phyloP scores from a whole-genome alignment of 345 rosid species.

The Moricandia arvensis region DNA sequence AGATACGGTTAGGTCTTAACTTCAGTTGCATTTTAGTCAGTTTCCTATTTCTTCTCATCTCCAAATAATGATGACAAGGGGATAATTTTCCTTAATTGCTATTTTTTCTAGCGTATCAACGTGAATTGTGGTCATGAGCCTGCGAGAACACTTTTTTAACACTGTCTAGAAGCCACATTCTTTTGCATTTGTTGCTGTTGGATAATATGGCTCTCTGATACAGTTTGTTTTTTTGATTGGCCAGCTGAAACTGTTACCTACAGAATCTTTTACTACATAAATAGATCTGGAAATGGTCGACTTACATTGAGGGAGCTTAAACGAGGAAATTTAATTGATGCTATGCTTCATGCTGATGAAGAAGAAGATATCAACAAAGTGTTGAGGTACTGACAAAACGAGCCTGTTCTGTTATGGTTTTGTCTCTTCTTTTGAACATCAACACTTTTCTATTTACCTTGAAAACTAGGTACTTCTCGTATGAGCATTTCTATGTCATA shows the following conservation, averaged over 20 bases:
- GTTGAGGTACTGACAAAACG: not conserved
- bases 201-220: not conserved
- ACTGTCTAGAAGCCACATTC: not conserved
- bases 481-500: not conserved
- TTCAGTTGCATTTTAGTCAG: not conserved
- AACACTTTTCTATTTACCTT: not conserved
- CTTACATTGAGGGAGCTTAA: not conserved
- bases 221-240: not conserved
- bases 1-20: conserved; percentile 75
- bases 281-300: not conserved
- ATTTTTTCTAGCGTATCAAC: not conserved
- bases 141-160: not conserved
- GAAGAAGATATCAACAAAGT: not conserved
- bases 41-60: conserved; percentile 1
- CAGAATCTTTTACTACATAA: not conserved
- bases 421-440: not conserved
- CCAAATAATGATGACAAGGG: not conserved
- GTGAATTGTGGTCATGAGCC: not conserved
- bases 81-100: not conserved
- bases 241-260: not conserved
- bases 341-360: not conserved
- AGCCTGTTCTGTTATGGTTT: not conserved
- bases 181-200: not conserved
- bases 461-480: not conserved
- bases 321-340: not conserved